Conservation (phyloP, 192 early-diverging fungal genomes). For the Geranomyces michiganensis region DNA sequence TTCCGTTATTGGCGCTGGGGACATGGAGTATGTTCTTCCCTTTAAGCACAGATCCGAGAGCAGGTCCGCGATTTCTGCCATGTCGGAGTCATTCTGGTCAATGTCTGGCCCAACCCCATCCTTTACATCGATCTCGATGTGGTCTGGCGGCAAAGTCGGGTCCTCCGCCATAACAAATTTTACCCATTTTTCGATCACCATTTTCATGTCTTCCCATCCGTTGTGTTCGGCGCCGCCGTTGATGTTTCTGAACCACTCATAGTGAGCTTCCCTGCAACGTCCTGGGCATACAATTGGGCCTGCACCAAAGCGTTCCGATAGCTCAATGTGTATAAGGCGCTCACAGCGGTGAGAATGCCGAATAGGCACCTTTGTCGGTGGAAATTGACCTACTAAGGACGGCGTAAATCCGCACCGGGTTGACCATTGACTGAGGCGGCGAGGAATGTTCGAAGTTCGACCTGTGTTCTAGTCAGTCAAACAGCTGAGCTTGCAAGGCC, state of each 20-base stretch:
- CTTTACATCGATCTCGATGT: neutral
- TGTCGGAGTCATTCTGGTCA: neutral
- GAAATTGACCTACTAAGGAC: constrained; percentile 21
- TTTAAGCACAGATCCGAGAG: constrained; percentile 22
- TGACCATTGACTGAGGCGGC: constrained; percentile 32
- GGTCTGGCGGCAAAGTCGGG: neutral
- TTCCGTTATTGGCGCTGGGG: neutral
- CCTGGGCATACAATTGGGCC: constrained; percentile 34
- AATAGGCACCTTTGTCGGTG: neutral
- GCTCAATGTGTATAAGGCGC: constrained; percentile 36
- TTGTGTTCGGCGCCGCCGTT: neutral
- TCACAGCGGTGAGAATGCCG: constrained; percentile 26
- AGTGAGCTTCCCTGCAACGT: constrained; percentile 30
- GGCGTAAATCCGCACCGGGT: constrained; percentile 32
- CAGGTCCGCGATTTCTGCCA: neutral
- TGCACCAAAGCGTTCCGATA: constrained; percentile 28
- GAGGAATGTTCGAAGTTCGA: constrained; percentile 28
- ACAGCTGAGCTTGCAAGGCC: neutral
- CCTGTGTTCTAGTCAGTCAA: neutral
- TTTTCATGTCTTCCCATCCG: constrained; percentile 22
- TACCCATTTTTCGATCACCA: constrained; percentile 30
- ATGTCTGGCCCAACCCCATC: neutral
- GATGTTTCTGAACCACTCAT: constrained; percentile 31
- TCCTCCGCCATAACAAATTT: constrained; percentile 9
- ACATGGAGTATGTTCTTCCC: constrained; percentile 10